Conservation (phyloP, 2,329 filamentous ascomycete genomes). For the Talaromyces sp. region DNA sequence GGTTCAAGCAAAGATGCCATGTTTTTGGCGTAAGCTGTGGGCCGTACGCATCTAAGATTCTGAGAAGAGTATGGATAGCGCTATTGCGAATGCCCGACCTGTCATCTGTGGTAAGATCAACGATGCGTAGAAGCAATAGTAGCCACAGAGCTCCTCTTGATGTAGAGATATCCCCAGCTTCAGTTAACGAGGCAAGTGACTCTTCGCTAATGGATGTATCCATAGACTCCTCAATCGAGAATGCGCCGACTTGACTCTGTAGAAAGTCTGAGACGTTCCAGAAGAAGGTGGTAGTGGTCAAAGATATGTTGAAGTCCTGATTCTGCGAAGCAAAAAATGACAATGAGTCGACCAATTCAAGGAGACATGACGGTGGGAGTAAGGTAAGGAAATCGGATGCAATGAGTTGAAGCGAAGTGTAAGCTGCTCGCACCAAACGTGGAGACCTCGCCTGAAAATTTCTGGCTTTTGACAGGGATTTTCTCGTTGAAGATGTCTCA, state of each 20-base stretch:
- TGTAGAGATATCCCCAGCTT: constrained; percentile 56
- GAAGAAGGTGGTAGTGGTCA: constrained; percentile 93
- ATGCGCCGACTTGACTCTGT: constrained; percentile 47
- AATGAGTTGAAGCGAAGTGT: constrained; percentile 84
- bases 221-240: constrained; percentile 36
- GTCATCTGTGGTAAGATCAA: constrained; percentile 39
- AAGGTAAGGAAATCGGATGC: constrained; percentile 89
- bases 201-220: constrained; percentile 53
- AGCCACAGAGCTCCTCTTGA: constrained; percentile 45
- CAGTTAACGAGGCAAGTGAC: constrained; percentile 56
- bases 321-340: constrained; percentile 85
- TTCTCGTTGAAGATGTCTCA: constrained; percentile 17
- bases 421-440: constrained; percentile 78
- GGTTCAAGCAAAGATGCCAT: constrained; percentile 79
- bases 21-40: constrained; percentile 72
- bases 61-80: constrained; percentile 82
- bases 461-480: constrained; percentile 13
- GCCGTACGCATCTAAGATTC: constrained; percentile 89
- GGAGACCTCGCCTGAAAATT: constrained; percentile 51
- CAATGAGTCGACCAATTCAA: constrained; percentile 78
- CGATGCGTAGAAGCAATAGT: constrained; percentile 38
- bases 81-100: constrained; percentile 48
- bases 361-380: constrained; percentile 66
- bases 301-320: constrained; percentile 89
- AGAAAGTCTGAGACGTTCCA: constrained; percentile 93